Evolutionary conservation across 2,329 filamentous ascomycete genomes (phyloP), one percentile per base, ranked within the genome.

Genomic region (Colletotrichum camelliae): DNA sequence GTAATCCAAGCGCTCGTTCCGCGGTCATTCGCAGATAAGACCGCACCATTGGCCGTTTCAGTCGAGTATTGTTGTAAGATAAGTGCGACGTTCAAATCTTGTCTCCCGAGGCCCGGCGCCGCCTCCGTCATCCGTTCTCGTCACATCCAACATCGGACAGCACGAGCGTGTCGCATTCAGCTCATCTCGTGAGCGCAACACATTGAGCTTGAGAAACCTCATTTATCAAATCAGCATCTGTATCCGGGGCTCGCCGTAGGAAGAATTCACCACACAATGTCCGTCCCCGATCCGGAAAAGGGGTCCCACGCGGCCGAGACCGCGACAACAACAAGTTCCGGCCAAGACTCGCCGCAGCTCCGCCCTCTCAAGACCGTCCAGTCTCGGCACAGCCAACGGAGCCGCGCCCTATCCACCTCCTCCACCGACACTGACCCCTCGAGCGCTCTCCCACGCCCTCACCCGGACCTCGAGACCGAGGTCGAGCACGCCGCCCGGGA

Each of bases 401-500:
- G 67, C 60, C 68, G 67, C 31, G 48, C 37, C 29, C 29, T 39
- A 37, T 74, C 62, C 33, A 67, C 62, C 29, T 77, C 72, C 10
- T 74, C 72, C 48, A 75, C 76, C 64, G 68, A 76, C 15, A 70
- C 76, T n/a, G 77, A 78, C 64, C 76, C 29, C 70, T 77, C 37
- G 81, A 84, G 29, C 82, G 12, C 81, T 87, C 18, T 84, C 86
- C 76, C 83, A 82, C 70, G 85, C 84, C 58, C 78, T 86, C 37
- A 86, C 86, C 79, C 79, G 5, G 80, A 83, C 48, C 77, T 84
- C 33, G 84, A 85, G 77, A 86, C 82, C 2, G 85, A 86, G 35
- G 82, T 81, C 16, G 86, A 87, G 79, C 82, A 83, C 61, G 78
- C 81, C 39, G 84, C 82, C 35, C 83, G 82, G 21, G 86, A 88